Base-by-base conservation (phyloP, 1,284 basidiomycete species). In the Kwoniella shivajii region DNA sequence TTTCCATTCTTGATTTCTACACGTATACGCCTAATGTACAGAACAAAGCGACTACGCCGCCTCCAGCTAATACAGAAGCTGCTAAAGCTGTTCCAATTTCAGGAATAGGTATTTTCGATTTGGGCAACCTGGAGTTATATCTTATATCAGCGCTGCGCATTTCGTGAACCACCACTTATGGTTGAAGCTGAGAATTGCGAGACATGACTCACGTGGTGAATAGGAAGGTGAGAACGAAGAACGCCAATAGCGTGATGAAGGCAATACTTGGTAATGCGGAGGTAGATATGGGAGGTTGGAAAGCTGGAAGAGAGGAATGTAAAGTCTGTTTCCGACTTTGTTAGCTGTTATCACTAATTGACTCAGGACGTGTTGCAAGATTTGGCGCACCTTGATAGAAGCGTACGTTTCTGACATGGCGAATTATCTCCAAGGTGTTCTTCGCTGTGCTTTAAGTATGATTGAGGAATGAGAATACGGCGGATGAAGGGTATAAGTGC, bases 21-120 rank as follows among this genome's bases (percentile, higher is more conserved):
- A 92, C 86, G 80, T 92, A 88, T 59, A 94, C 91, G 54, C 91
- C 91, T 54, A 84, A 87, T 34, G 85, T 86, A 80, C 89, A 91
- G 78, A 92, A 93, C 56, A 93, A 83, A 41, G 90, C 87, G 45
- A 93, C 89, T 60, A 90, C 84, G 57, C 91, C 91, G 64, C 90
- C 88, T 16, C 91, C 90, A 34, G 86, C 88, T 33, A 93, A 84
- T 38, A 84, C 64, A 72, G 89, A 91, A 22, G 90, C 90, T 11
- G 84, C 77, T 45, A 84, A 75, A 1, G 88, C 88, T 29, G 90
- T 85, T 13, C 80, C 81, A 9, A 85, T 71, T 76, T 93, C 90
- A 51, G 84, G 83, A 53, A 85, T 60, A n/a, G 88, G 87, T 38
- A 70, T 48, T 26, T 60, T 64, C 65, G 69, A 65, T 61, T 61